Base-by-base conservation (phyloP, 2,329 filamentous ascomycete genomes). In the Apiospora marii region DNA sequence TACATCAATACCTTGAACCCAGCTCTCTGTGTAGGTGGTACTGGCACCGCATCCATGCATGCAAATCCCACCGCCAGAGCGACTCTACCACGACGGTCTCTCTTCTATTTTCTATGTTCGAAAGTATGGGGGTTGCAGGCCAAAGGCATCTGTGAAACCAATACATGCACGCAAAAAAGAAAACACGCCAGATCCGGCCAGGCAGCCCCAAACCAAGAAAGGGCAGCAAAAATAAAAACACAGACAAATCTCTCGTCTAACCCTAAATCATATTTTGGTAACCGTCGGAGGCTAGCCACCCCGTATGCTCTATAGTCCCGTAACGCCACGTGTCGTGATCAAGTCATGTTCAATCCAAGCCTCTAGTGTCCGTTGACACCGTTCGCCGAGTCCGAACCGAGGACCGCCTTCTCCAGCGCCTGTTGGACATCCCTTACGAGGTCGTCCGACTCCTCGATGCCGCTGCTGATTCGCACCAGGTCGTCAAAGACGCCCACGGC, bases 401-500 rank as follows among this genome's bases (percentile, higher is more conserved):
- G 24, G 7, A 94, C 90, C 1, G 94, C 94, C 83, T 89, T 90
- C 83, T 96, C 92, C 58, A 98, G 84, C 5, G 96, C 96, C 82
- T 93, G 92, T 76, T 95, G 82, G 22, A 97, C 91, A 85, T 99
- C 96, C 53, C 87, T 88, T 78, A 91, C 92, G 74, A 99, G 86
- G 83, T 99, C 96, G 74, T 92, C 91, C 10, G 91, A 90, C 80
- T 99, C 96, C 85, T 99, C 96, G 71, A 99, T 91, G 79, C 96
- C 96, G 81, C 95, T 98, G 87, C 94, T 97, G 74, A 99, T 87
- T 76, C 96, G 90, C 43, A 99, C 94, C 10, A 99, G 89, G 82
- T 99, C 96, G 81, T 99, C 96, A 80, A 92, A 98, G 44, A 99
- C 95, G 74, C 96, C 96, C 0, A 96, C 95, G 3, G 92, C 93